These are phyloP conservation scores for Amauroascus niger DNA, from an alignment of 2,329 filamentous ascomycete genomes.

Conservation along the genomic window DNA sequence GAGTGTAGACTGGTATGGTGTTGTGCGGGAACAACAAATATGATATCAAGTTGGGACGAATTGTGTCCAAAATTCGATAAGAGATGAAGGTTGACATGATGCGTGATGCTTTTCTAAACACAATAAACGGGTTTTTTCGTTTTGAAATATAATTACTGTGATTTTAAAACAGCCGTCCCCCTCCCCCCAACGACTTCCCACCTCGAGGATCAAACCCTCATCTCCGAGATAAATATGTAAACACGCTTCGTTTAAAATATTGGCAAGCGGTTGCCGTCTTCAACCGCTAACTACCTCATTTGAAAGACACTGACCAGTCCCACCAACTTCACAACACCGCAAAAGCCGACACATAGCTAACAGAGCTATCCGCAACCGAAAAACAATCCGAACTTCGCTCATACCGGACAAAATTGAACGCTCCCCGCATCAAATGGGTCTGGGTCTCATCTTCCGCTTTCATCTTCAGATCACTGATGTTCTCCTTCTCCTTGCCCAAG, in stretches of 20 bases:
- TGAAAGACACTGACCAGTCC: not conserved
- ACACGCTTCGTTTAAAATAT: not conserved
- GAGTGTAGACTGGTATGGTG: too few species aligned
- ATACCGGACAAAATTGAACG: conserved; percentile 75
- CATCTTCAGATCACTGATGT: conserved; percentile 19
- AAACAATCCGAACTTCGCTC: conserved; percentile 71
- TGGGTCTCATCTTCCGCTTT: conserved; percentile 15
- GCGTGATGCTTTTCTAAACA: too few species aligned
- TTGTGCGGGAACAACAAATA: too few species aligned
- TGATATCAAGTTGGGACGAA: too few species aligned
- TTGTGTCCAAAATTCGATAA: too few species aligned
- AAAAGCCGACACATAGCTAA: conserved; percentile 92
- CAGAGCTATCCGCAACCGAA: conserved; percentile 63
- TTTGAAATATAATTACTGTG: too few species aligned
- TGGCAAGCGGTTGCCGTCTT: not conserved
- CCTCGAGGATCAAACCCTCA: not conserved
- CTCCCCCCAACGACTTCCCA: too few species aligned
- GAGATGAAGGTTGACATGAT: too few species aligned
- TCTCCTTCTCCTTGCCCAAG: conserved; percentile 32
- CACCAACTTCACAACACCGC: conserved; percentile 51
- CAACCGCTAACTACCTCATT: not conserved
- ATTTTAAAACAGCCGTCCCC: too few species aligned
- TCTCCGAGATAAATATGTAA: not conserved
- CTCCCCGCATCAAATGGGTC: conserved; percentile 31
- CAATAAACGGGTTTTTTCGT: not conserved